A percentile compares a stretch with the other conserved stretches of the same genome.
phyloP scores from a whole-genome alignment of 2,329 filamentous ascomycete genomes.

The Colletotrichum navitas region DNA sequence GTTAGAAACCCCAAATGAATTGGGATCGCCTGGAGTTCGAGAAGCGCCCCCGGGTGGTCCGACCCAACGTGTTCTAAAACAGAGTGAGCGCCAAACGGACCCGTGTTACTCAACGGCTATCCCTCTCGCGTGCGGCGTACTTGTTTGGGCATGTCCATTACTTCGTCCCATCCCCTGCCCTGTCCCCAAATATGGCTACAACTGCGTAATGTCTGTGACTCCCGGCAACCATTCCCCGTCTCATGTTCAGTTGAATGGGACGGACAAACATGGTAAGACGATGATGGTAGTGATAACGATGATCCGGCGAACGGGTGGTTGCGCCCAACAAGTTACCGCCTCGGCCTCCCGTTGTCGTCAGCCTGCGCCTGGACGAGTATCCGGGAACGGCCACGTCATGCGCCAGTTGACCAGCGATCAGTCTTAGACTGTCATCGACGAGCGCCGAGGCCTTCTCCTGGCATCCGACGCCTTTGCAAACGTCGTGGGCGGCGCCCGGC shows the following conservation, averaged over 20 bases:
- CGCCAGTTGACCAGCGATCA: no score
- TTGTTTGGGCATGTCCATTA: neutral
- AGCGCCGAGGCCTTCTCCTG: neutral
- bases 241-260: neutral
- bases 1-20: neutral
- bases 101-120: neutral
- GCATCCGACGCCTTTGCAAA: neutral
- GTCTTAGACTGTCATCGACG: neutral
- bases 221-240: neutral
- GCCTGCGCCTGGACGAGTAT: constrained; percentile 1
- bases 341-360: constrained; percentile 10
- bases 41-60: neutral
- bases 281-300: no score
- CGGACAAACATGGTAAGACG: neutral
- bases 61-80: constrained; percentile 11
- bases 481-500: neutral
- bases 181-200: neutral
- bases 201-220: constrained; percentile 1
- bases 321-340: neutral
- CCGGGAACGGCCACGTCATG: neutral
- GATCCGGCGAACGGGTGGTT: neutral
- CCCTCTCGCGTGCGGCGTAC: neutral
- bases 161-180: neutral
- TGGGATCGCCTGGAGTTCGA: neutral
- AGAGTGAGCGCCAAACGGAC: constrained; percentile 9